A percentile compares a stretch with the other conserved stretches of the same genome.
Evolutionary conservation across 148 eudicot genomes (phyloP).

Genomic region (Camellia japonica): DNA sequence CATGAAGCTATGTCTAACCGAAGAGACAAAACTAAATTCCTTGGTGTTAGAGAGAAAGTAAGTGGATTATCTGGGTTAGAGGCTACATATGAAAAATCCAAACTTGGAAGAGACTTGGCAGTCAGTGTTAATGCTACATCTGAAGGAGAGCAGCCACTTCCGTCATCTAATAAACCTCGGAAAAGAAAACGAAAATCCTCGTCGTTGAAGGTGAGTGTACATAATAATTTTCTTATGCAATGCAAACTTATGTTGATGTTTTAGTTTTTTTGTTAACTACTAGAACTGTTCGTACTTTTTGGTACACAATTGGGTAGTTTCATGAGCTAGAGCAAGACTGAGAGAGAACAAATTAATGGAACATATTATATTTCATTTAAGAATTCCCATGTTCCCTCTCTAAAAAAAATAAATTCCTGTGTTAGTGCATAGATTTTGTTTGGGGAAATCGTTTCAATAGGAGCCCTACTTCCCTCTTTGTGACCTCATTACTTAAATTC

Average conservation of each 20-base stretch:
- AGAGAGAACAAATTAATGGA: too few species aligned
- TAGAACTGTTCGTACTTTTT: not conserved
- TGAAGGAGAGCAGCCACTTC: constrained; percentile 37
- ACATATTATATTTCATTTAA: too few species aligned
- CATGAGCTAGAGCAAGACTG: too few species aligned
- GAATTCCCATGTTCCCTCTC: too few species aligned
- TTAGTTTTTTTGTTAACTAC: not conserved
- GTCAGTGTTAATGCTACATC: constrained; percentile 29
- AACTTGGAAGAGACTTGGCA: constrained; percentile 37
- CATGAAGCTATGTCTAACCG: constrained; percentile 28
- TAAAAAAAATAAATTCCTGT: too few species aligned
- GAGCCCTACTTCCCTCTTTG: too few species aligned
- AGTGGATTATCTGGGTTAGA: constrained; percentile 25
- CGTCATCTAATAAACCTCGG: not conserved
- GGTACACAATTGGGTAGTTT: not conserved
- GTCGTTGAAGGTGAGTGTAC: not conserved
- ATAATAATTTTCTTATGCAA: not conserved
- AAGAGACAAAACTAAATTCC: constrained; percentile 38
- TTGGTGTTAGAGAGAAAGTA: constrained; percentile 42
- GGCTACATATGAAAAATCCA: constrained; percentile 38
- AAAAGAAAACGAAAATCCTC: constrained; percentile 10
- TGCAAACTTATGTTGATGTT: not conserved
- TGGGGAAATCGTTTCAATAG: too few species aligned
- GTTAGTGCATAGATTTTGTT: too few species aligned
- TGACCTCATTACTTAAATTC: too few species aligned